phyloP scores from a whole-genome alignment of 1,284 basidiomycete genomes.

The Ganoderma meredithae region DNA sequence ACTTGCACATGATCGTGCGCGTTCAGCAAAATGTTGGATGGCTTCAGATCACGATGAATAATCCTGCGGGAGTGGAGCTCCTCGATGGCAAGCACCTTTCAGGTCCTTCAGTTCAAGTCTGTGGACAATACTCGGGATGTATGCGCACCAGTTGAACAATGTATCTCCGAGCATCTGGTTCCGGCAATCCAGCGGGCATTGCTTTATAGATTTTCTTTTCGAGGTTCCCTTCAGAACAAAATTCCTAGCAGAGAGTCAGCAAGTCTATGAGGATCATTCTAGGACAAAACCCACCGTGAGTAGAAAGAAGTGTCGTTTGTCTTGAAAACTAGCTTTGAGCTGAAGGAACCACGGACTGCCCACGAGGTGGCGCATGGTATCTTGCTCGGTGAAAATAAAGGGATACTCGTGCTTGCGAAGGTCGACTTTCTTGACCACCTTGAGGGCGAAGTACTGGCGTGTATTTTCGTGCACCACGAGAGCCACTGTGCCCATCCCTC shows the following conservation, averaged over 20 bases:
- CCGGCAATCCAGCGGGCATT: slow-evolving; percentile 12
- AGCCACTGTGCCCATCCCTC: background rate
- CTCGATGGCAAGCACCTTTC: slow-evolving; percentile 27
- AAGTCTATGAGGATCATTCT: background rate
- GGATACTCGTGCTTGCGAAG: slow-evolving; percentile 7
- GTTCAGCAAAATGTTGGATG: slow-evolving; percentile 71
- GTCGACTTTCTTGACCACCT: background rate
- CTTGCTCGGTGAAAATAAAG: slow-evolving; percentile 22
- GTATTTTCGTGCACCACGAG: background rate
- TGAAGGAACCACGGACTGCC: slow-evolving; percentile 23
- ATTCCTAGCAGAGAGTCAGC: slow-evolving; percentile 22
- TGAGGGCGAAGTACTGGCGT: background rate
- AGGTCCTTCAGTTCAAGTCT: slow-evolving; percentile 46
- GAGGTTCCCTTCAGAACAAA: slow-evolving; percentile 27
- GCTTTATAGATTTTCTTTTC: slow-evolving; percentile 20
- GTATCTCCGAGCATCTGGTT: slow-evolving; percentile 19
- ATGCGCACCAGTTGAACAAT: slow-evolving; percentile 34
- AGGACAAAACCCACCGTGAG: slow-evolving; percentile 27
- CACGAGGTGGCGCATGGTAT: slow-evolving; percentile 16
- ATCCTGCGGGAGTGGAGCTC: slow-evolving; percentile 53
- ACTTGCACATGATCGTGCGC: slow-evolving; percentile 67
- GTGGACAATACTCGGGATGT: background rate
- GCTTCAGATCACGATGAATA: slow-evolving; percentile 50
- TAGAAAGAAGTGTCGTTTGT: slow-evolving; percentile 39
- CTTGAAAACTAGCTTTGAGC: slow-evolving; percentile 35